These are phyloP conservation scores for Lactifluus pinguis DNA, from an alignment of 768 basidiomycete genomes.

Conservation along the genomic window DNA sequence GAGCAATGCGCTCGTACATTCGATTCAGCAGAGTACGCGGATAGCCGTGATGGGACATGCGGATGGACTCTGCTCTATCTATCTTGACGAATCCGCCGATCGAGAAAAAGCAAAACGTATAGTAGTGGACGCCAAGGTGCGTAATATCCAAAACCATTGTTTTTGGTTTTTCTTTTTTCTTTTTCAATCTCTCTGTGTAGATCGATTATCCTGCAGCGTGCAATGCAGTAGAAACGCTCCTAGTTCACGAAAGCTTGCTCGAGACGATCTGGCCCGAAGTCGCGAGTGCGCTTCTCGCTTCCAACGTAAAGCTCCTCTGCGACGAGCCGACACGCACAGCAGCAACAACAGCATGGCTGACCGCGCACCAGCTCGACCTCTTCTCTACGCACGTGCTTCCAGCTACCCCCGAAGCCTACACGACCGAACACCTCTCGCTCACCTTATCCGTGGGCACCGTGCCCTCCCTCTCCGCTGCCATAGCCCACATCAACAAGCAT, in stretches of 20 bases:
- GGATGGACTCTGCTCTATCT: constrained; percentile 89
- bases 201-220: constrained; percentile 93
- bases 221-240: constrained; percentile 83
- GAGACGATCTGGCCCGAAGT: constrained; percentile 73
- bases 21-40: constrained; percentile 80
- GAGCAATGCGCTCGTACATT: constrained; percentile 80
- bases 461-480: constrained; percentile 62
- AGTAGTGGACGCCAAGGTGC: constrained; percentile 85
- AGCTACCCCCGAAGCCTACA: constrained; percentile 58
- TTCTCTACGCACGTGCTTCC: constrained; percentile 40
- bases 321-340: constrained; percentile 56
- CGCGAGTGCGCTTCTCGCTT: constrained; percentile 58
- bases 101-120: constrained; percentile 72
- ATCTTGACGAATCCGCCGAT: constrained; percentile 77
- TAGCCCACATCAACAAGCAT: constrained; percentile 84
- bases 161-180: too few relatives aligned
- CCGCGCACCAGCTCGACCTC: constrained; percentile 16
- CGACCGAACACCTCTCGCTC: constrained; percentile 81
- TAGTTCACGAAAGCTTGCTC: constrained; percentile 71
- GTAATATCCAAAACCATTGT: too few relatives aligned
- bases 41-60: constrained; percentile 99
- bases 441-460: constrained; percentile 74
- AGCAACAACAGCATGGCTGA: constrained; percentile 32
- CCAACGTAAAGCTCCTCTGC: constrained; percentile 71
- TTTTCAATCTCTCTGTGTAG: constrained; percentile 32